Evolutionary conservation across 2,329 filamentous ascomycete genomes (phyloP).

Genomic region (Fonsecaea pedrosoi): DNA sequence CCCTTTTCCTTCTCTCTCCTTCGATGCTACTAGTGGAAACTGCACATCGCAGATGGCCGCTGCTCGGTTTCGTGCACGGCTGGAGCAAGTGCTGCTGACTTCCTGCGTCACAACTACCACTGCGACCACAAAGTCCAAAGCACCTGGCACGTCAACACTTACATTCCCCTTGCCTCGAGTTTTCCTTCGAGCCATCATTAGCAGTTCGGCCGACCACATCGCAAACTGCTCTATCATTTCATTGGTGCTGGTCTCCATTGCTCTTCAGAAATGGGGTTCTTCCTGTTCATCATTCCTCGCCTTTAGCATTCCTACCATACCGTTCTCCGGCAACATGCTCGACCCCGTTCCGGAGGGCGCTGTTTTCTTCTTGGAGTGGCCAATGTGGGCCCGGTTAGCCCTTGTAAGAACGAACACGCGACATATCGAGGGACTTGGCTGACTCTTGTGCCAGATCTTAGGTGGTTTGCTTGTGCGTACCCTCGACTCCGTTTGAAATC

Average conservation of each 20-base stretch:
- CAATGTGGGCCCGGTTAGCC: conserved; percentile 38
- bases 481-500: neutral
- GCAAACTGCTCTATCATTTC: conserved; percentile 33
- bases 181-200: conserved; percentile 28
- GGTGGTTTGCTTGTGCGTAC: conserved; percentile 29
- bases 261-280: conserved; percentile 34
- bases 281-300: conserved; percentile 30
- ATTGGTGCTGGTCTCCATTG: conserved; percentile 30
- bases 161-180: conserved; percentile 12
- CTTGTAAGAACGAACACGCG: conserved; percentile 31
- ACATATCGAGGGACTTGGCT: neutral
- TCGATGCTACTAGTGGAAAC: conserved; percentile 11
- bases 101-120: conserved; percentile 17
- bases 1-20: conserved; percentile 1
- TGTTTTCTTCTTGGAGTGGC: conserved; percentile 37
- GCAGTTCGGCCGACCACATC: conserved; percentile 27
- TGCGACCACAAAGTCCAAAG: conserved; percentile 5
- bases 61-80: conserved; percentile 18
- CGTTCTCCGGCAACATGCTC: conserved; percentile 27
- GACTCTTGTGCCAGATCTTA: conserved; percentile 30
- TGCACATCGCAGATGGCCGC: conserved; percentile 21
- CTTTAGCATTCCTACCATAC: conserved; percentile 31
- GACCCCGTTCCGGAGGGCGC: conserved; percentile 18
- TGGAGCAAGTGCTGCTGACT: conserved; percentile 28
- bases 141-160: conserved; percentile 4